A percentile compares a stretch with the other conserved stretches of the same genome.
These are phyloP conservation scores for Paracamarosporium sp. DNA, from an alignment of 2,329 filamentous ascomycete species.

Conservation along the genomic window DNA sequence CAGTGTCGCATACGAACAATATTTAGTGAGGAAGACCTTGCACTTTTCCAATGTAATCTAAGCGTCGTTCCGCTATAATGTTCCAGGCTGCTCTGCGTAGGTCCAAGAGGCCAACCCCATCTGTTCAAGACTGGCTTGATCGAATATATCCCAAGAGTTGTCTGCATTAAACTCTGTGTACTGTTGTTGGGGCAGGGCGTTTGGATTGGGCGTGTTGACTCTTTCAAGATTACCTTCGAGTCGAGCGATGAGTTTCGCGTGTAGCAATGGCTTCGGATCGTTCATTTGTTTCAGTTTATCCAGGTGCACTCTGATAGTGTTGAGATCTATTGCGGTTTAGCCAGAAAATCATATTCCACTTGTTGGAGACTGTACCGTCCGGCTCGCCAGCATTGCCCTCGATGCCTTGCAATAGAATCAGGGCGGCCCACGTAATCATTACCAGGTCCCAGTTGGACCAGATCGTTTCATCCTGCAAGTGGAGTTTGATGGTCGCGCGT, in stretches of 20 bases:
- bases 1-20: no score
- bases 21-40: background rate
- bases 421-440: conserved; percentile 7
- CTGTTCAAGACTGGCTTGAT: conserved; percentile 6
- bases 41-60: background rate
- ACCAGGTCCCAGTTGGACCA: conserved; percentile 6
- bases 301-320: conserved; percentile 3
- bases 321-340: background rate
- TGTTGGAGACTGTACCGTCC: background rate
- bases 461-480: conserved; percentile 5
- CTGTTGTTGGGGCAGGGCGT: background rate
- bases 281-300: conserved; percentile 5
- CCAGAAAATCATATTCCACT: background rate
- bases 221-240: background rate
- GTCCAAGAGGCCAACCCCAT: conserved; percentile 6
- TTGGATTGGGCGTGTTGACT: background rate
- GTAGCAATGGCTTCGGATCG: conserved; percentile 2
- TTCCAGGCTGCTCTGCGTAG: background rate
- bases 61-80: background rate
- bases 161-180: background rate
- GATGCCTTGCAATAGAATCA: conserved; percentile 2
- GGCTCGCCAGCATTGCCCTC: conserved; percentile 7
- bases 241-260: background rate
- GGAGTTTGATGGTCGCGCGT: conserved; percentile 3
- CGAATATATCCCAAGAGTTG: conserved; percentile 1